These are phyloP conservation scores for Trypanosoma cruzi DNA, from an alignment of 208 protist species.

Conservation along the genomic window DNA sequence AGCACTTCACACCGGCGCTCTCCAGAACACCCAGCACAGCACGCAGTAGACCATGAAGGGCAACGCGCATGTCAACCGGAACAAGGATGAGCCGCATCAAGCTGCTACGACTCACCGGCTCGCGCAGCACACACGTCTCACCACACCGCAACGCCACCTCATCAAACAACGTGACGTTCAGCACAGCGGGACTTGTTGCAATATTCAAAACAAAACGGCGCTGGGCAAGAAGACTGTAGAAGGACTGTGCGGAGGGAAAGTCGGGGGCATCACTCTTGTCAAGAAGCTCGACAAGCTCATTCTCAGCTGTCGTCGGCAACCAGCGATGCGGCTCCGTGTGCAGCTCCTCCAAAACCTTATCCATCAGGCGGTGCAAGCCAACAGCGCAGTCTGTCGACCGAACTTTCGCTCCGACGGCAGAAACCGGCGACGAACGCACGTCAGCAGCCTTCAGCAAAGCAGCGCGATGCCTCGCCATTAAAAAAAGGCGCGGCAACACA, in stretches of 20 bases:
- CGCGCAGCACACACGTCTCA: constrained; percentile 4
- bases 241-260: not conserved
- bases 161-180: constrained; percentile 4
- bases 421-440: not conserved
- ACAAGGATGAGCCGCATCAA: constrained; percentile 22
- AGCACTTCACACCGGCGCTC: constrained; percentile 17
- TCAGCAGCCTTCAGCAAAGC: not conserved
- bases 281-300: constrained; percentile 25
- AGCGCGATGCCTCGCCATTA: constrained; percentile 8
- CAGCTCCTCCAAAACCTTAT: constrained; percentile 1
- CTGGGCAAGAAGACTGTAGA: constrained; percentile 16
- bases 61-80: constrained; percentile 11
- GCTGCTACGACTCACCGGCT: constrained; percentile 1
- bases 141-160: constrained; percentile 7
- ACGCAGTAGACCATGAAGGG: constrained; percentile 16
- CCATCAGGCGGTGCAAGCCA: not conserved
- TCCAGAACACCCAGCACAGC: constrained; percentile 16
- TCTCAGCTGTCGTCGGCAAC: constrained; percentile 21
- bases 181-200: not conserved
- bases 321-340: constrained; percentile 1
- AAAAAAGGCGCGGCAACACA: constrained; percentile 6
- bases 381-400: not conserved
- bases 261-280: constrained; percentile 10
- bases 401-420: not conserved
- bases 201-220: not conserved